Percentiles rank a stretch among this genome's conserved stretches.
phyloP scores from a whole-genome alignment of 1,139 yeast species.

The Blastobotrys arbuscula region DNA sequence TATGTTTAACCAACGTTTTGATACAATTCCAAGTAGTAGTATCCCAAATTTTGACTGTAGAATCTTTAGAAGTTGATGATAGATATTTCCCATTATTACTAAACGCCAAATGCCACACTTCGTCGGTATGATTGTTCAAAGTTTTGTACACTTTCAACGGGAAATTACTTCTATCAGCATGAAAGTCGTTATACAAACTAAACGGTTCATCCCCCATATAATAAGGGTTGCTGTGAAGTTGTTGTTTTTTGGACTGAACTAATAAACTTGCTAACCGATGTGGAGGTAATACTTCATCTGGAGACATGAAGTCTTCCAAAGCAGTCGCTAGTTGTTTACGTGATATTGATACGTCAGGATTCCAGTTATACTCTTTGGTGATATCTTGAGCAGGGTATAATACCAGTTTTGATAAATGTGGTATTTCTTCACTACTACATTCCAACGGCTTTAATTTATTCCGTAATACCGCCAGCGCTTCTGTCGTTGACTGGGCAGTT shows the following conservation, averaged over 20 bases:
- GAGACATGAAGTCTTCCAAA: slow-evolving; percentile 44
- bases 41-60: slow-evolving; percentile 51
- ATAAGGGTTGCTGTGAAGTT: slow-evolving; percentile 40
- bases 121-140: slow-evolving; percentile 48
- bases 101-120: slow-evolving; percentile 80
- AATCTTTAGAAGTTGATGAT: slow-evolving; percentile 74
- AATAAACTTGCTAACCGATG: slow-evolving; percentile 46
- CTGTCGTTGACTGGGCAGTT: slow-evolving; percentile 16
- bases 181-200: slow-evolving; percentile 32
- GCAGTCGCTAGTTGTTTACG: slow-evolving; percentile 40
- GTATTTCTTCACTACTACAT: slow-evolving; percentile 26
- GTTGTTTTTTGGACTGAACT: slow-evolving; percentile 38
- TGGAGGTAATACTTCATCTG: slow-evolving; percentile 49
- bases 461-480: slow-evolving; percentile 44
- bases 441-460: slow-evolving; percentile 18
- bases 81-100: slow-evolving; percentile 71
- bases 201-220: slow-evolving; percentile 24
- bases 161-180: slow-evolving; percentile 37
- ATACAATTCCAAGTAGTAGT: slow-evolving; percentile 44
- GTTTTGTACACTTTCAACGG: slow-evolving; percentile 42
- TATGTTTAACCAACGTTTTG: slow-evolving; percentile 42
- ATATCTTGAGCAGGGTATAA: background rate
- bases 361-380: background rate
- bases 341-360: slow-evolving; percentile 30
- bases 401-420: background rate